phyloP scores from a whole-genome alignment of 352 stramenopile genomes.

The Blastocystis sp. region DNA sequence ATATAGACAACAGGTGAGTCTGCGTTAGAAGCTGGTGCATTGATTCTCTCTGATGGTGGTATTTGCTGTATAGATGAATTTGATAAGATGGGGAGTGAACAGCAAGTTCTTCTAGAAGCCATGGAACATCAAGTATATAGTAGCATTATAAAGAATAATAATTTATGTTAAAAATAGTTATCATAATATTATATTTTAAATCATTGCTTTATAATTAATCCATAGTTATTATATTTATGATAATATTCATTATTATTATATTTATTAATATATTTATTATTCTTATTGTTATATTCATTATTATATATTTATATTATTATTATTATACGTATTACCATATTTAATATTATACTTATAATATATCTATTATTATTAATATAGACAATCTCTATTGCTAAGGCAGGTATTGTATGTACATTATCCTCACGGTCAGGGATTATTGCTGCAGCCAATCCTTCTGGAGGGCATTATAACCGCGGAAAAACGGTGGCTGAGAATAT shows the following conservation, averaged over 20 bases:
- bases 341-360: too few relatives aligned
- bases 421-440: conserved; percentile 77
- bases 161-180: too few relatives aligned
- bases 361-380: too few relatives aligned
- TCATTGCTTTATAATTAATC: too few relatives aligned
- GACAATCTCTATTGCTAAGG: conserved; percentile 64
- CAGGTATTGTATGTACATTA: conserved; percentile 75
- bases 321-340: too few relatives aligned
- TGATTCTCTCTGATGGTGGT: conserved; percentile 70
- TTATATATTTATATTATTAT: too few relatives aligned
- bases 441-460: conserved; percentile 80
- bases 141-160: too few relatives aligned
- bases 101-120: conserved; percentile 74
- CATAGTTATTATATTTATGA: background rate
- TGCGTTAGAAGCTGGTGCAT: conserved; percentile 43
- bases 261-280: too few relatives aligned
- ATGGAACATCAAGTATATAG: conserved; percentile 98
- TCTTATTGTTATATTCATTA: too few relatives aligned
- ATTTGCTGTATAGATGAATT: conserved; percentile 94
- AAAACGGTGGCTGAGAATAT: conserved; percentile 82
- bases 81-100: conserved; percentile 79
- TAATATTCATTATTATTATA: too few relatives aligned
- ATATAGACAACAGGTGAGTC: conserved; percentile 38
- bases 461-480: conserved; percentile 78
- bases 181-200: too few relatives aligned